phyloP scores from a whole-genome alignment of 1,284 basidiomycete genomes.

The Athelia psychrophila region DNA sequence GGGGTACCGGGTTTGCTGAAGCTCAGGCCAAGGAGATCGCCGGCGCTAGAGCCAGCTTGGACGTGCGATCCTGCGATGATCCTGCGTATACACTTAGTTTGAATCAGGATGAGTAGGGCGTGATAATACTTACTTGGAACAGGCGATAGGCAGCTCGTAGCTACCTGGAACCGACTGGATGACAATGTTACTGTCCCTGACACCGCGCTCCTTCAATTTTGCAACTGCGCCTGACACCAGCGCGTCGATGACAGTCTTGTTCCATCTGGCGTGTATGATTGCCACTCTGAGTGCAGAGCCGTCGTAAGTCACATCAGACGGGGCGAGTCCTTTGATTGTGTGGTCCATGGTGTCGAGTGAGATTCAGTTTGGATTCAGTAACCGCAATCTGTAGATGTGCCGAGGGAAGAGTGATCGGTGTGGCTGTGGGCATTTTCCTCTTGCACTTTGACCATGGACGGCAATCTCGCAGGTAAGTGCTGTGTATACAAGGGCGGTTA shows the following conservation, averaged over 20 bases:
- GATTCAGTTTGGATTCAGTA: background rate
- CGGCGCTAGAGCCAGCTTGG: slow-evolving; percentile 69
- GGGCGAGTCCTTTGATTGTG: slow-evolving; percentile 77
- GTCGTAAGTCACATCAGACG: slow-evolving; percentile 63
- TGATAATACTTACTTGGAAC: slow-evolving; percentile 57
- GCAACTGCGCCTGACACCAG: slow-evolving; percentile 75
- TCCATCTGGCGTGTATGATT: slow-evolving; percentile 95
- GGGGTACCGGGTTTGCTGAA: slow-evolving; percentile 45
- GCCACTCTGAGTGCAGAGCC: slow-evolving; percentile 80
- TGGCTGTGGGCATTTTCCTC: background rate
- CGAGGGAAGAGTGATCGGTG: background rate
- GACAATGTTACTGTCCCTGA: slow-evolving; percentile 88
- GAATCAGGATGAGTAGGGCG: slow-evolving; percentile 1
- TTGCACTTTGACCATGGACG: slow-evolving; percentile 36
- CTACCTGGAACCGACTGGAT: slow-evolving; percentile 92
- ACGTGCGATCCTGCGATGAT: slow-evolving; percentile 83
- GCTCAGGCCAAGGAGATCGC: slow-evolving; percentile 75
- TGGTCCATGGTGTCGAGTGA: slow-evolving; percentile 38
- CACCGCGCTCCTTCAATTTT: slow-evolving; percentile 82
- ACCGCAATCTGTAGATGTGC: too few relatives aligned
- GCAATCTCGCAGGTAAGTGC: slow-evolving; percentile 31
- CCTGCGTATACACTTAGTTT: slow-evolving; percentile 34
- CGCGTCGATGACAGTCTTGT: slow-evolving; percentile 81
- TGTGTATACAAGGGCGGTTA: background rate
- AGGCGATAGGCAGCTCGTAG: slow-evolving; percentile 90